Percentiles rank a stretch among this genome's conserved stretches.
These are phyloP conservation scores for Zygoascus ofunaensis DNA, from an alignment of 805 yeast species.

Conservation along the genomic window DNA sequence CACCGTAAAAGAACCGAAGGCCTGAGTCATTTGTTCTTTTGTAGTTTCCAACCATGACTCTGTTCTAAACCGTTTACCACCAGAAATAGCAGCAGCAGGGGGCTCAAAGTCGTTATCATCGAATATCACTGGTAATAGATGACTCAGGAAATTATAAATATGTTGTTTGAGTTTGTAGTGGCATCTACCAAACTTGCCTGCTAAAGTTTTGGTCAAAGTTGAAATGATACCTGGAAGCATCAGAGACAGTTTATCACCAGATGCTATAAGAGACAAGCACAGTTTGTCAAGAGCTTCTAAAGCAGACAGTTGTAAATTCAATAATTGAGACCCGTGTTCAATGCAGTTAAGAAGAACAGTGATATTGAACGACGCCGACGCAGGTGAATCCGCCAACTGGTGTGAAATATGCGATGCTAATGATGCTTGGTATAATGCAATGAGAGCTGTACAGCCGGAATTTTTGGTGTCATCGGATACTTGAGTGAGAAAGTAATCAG, in stretches of 20 bases:
- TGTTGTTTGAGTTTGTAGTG: slow-evolving; percentile 17
- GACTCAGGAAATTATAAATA: slow-evolving; percentile 15
- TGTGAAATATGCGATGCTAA: slow-evolving; percentile 6
- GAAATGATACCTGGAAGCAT: slow-evolving; percentile 30
- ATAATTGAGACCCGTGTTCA: slow-evolving; percentile 12
- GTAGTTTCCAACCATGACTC: slow-evolving; percentile 50
- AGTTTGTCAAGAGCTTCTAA: slow-evolving; percentile 14
- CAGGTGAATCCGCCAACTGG: slow-evolving; percentile 14
- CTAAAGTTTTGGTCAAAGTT: slow-evolving; percentile 18
- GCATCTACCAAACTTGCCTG: slow-evolving; percentile 16
- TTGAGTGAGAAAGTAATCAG: slow-evolving; percentile 11
- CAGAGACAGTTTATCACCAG: slow-evolving; percentile 20
- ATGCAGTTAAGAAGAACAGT: slow-evolving; percentile 18
- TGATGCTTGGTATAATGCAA: slow-evolving; percentile 17
- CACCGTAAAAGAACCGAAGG: slow-evolving; percentile 32
- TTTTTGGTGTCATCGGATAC: slow-evolving; percentile 15
- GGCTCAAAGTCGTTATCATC: slow-evolving; percentile 8
- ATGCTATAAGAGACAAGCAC: slow-evolving; percentile 6
- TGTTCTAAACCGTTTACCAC: slow-evolving; percentile 31
- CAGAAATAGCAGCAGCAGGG: slow-evolving; percentile 10
- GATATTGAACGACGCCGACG: slow-evolving; percentile 18
- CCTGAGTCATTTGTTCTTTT: slow-evolving; percentile 39
- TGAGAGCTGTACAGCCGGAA: slow-evolving; percentile 23
- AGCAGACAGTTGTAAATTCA: slow-evolving; percentile 17
- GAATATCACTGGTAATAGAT: slow-evolving; percentile 12